Base-by-base conservation (phyloP, 305 asterid genomes). In the Rubia tinctorum region DNA sequence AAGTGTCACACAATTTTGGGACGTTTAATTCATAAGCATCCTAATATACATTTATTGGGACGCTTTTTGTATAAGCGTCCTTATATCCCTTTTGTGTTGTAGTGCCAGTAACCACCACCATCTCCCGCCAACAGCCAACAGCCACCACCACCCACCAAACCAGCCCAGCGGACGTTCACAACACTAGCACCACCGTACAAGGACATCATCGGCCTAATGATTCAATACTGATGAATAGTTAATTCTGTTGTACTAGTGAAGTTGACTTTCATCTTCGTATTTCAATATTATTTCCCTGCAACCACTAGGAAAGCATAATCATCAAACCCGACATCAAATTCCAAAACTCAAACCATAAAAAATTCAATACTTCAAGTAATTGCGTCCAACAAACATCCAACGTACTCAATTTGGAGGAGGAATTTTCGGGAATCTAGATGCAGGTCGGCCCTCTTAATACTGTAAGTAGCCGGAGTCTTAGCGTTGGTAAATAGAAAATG, bases 391-490 rank as follows among this genome's bases (percentile, higher is more conserved):
- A 39, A 58, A 22, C 67, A 72, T n/a, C 45, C 5, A 53, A 87
- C 69, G 42, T 75, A 95, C 98, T 95, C 98, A 56, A 95, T 91
- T 79, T 88, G 96, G 66, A 86, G 92, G 27, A 95, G 91, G 40
- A 88, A 73, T 77, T 95, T 95, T 67, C 88, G 96, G 15, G 99
- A 95, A 79, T 92, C 98, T 2, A 96, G 97, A 76, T 95, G 98
- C 61, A 95, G 94, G 80, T 92, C 99, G 0, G 91, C 88, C 99
- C 98, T 91, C 85, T 92, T 95, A 72, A 98, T 89, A 75, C 93
- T 77, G 61, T 95, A 95, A 80, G 88, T 87, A 42, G 97, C 98
- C 47, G 99, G 97, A 56, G 91, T 85, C 80, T 87, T 95, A 53
- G 91, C 98, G 68, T 84, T 89, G 9, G 98, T 92, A 49, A 92